phyloP scores from a whole-genome alignment of 768 basidiomycete species.

The Hygrophorus pudorinus region DNA sequence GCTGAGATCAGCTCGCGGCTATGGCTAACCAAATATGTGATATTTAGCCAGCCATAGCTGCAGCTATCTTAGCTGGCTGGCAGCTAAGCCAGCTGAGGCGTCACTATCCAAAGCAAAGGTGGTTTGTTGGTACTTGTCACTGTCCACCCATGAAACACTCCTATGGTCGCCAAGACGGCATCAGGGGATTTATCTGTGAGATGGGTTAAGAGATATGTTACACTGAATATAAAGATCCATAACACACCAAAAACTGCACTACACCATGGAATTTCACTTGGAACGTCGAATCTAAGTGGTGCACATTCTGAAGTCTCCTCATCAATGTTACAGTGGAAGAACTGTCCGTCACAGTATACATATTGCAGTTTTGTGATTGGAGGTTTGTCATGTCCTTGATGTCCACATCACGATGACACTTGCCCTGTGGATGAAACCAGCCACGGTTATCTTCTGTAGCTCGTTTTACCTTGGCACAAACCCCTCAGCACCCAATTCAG shows the following conservation, averaged over 20 bases:
- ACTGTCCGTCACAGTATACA: slow-evolving; percentile 48
- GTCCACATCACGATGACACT: slow-evolving; percentile 4
- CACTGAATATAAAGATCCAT: background rate
- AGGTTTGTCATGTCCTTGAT: slow-evolving; percentile 1
- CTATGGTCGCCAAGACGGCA: slow-evolving; percentile 71
- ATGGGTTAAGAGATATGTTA: background rate
- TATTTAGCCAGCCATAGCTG: too few species aligned
- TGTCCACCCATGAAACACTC: slow-evolving; percentile 81
- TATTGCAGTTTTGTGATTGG: slow-evolving; percentile 89
- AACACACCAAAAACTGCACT: slow-evolving; percentile 65
- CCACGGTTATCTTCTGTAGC: slow-evolving; percentile 61
- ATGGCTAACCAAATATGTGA: too few species aligned
- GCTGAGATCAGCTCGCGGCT: too few species aligned
- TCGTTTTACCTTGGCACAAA: too few species aligned
- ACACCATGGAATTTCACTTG: slow-evolving; percentile 62
- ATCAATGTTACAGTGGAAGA: slow-evolving; percentile 22
- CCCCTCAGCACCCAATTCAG: too few species aligned
- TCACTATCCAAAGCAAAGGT: slow-evolving; percentile 40
- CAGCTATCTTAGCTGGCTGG: too few species aligned
- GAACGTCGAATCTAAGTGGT: slow-evolving; percentile 52
- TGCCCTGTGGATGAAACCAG: slow-evolving; percentile 34
- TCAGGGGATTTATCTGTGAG: slow-evolving; percentile 55
- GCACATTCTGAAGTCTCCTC: slow-evolving; percentile 48
- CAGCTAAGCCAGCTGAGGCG: too few species aligned
- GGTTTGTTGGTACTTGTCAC: slow-evolving; percentile 37